These are phyloP conservation scores for Curvularia sp. DNA, from an alignment of 2,329 filamentous ascomycete species.

Conservation along the genomic window DNA sequence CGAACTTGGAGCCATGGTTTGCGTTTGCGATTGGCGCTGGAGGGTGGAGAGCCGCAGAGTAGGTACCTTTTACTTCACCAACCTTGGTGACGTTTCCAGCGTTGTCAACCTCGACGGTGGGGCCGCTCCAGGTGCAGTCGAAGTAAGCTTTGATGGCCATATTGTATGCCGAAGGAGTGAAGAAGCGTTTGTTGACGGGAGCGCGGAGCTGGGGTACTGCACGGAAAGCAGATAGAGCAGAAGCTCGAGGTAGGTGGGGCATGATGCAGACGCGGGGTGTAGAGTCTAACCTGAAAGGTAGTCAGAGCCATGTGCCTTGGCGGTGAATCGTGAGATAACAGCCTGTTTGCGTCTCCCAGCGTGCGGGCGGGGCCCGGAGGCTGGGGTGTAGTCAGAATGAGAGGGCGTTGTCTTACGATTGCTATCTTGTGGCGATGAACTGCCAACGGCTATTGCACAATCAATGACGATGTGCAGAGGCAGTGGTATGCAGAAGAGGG, in stretches of 20 bases:
- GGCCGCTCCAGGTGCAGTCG: constrained; percentile 74
- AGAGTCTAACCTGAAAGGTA: constrained; percentile 25
- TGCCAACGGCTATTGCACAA: constrained; percentile 20
- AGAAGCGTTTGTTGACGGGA: constrained; percentile 58
- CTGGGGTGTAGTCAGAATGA: constrained; percentile 5
- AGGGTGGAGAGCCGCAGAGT: constrained; percentile 35
- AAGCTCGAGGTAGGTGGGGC: constrained; percentile 41
- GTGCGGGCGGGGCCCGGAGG: constrained; percentile 8
- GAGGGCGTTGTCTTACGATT: constrained; percentile 11
- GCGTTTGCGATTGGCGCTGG: background rate
- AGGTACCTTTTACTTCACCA: constrained; percentile 63
- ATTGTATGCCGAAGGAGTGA: constrained; percentile 70
- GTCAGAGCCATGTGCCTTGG: constrained; percentile 26
- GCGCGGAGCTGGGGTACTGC: constrained; percentile 42
- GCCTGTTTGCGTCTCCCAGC: constrained; percentile 7
- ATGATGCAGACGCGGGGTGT: constrained; percentile 33
- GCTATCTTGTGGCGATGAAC: constrained; percentile 1
- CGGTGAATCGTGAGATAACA: constrained; percentile 23
- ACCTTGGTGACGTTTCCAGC: constrained; percentile 57
- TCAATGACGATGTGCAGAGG: constrained; percentile 12
- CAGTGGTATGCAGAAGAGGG: constrained; percentile 16
- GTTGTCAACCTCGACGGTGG: constrained; percentile 68
- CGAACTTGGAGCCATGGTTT: background rate
- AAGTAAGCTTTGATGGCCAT: constrained; percentile 82
- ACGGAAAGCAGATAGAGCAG: constrained; percentile 45